Evolutionary conservation across 345 rosid species (phyloP).

Genomic region (Atalantia buxifolia): DNA sequence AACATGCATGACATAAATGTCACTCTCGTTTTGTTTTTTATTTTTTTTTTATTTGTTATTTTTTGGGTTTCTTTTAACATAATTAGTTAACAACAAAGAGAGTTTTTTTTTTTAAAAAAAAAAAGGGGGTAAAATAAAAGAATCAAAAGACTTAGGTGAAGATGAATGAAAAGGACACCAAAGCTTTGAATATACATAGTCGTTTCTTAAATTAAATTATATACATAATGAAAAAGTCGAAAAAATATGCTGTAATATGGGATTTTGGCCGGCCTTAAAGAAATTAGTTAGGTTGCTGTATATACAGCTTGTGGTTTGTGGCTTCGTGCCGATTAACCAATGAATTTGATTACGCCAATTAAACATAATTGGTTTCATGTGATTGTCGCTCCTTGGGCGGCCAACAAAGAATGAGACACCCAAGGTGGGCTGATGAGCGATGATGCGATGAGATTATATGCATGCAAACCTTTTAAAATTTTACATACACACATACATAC

Average conservation of each 20-base stretch:
- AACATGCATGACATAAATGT: not conserved
- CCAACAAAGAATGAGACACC: conserved; percentile 56
- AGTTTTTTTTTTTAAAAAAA: too few relatives aligned
- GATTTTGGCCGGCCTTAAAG: conserved; percentile 33
- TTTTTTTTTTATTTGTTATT: not conserved
- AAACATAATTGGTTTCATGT: too few relatives aligned
- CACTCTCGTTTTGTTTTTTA: not conserved
- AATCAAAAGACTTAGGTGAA: conserved; percentile 4
- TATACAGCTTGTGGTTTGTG: not conserved
- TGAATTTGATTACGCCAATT: not conserved
- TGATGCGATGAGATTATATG: too few relatives aligned
- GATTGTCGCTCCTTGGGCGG: conserved; percentile 40
- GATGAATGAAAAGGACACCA: conserved; percentile 12
- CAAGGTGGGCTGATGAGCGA: conserved; percentile 15
- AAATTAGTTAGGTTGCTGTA: not conserved
- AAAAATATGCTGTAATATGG: not conserved
- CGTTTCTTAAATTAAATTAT: not conserved
- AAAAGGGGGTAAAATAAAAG: not conserved
- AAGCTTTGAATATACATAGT: not conserved
- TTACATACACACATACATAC: too few relatives aligned
- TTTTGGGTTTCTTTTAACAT: not conserved
- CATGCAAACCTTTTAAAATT: too few relatives aligned
- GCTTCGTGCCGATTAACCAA: conserved; percentile 31
- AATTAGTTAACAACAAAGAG: not conserved
- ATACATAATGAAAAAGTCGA: not conserved